Evolutionary conservation across 2,329 filamentous ascomycete species (phyloP).

Genomic region (Pyricularia sp.): DNA sequence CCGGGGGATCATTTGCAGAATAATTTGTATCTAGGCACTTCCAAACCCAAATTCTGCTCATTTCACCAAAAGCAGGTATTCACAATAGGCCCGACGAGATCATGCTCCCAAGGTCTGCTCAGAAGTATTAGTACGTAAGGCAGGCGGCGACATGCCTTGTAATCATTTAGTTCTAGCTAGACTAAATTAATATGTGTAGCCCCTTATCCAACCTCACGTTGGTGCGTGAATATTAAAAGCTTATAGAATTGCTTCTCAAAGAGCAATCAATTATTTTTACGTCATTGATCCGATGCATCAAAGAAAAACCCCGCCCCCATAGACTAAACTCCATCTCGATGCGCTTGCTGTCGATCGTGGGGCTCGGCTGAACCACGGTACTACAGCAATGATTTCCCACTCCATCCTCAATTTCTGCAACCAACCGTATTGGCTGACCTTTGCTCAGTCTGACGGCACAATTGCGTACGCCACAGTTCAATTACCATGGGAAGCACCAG

Average conservation of each 20-base stretch:
- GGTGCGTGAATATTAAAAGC: not conserved
- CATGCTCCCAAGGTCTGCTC: too few species aligned
- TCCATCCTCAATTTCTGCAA: not conserved
- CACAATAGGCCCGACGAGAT: too few species aligned
- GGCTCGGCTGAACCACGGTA: not conserved
- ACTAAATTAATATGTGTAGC: too few species aligned
- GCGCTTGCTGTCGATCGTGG: not conserved
- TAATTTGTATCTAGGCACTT: too few species aligned
- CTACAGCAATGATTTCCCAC: not conserved
- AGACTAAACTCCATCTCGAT: not conserved
- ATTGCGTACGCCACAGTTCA: not conserved
- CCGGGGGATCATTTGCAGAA: too few species aligned
- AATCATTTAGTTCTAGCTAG: too few species aligned
- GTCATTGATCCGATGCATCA: not conserved
- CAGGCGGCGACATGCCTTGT: too few species aligned
- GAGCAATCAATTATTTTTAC: not conserved
- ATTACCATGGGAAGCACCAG: constrained; percentile 4
- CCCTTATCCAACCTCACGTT: not conserved
- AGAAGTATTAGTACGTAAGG: too few species aligned
- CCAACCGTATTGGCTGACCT: not conserved
- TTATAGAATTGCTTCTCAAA: not conserved
- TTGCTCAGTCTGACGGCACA: not conserved
- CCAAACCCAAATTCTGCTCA: too few species aligned
- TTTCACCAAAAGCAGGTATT: too few species aligned
- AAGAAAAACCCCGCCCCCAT: not conserved